Conservation (phyloP, 371 early-diverging fungal genomes). For the Mucor indicus region DNA sequence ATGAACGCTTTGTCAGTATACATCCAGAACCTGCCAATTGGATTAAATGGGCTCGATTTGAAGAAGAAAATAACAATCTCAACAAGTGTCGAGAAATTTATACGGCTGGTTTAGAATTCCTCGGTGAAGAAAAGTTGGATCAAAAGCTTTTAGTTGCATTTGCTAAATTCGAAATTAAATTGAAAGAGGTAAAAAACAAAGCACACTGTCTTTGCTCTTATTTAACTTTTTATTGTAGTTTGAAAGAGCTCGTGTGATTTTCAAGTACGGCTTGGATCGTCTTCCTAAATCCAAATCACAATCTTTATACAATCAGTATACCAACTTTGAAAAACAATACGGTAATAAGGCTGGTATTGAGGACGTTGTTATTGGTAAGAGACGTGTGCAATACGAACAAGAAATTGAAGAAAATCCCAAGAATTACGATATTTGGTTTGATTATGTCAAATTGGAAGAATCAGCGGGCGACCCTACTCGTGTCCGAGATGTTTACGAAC, state of each 20-base stretch:
- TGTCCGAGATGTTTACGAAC: constrained; percentile 92
- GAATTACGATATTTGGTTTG: constrained; percentile 96
- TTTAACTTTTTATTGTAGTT: constrained; percentile 26
- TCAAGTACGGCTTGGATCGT: constrained; percentile 88
- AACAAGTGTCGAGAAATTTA: constrained; percentile 83
- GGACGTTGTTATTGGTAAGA: constrained; percentile 82
- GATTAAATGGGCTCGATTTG: constrained; percentile 95
- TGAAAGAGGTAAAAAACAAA: constrained; percentile 64
- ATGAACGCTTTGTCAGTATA: constrained; percentile 82
- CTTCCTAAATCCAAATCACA: constrained; percentile 82
- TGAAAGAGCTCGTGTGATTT: constrained; percentile 94
- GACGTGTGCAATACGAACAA: constrained; percentile 88
- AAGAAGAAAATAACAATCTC: constrained; percentile 75
- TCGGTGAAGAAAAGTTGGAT: constrained; percentile 88
- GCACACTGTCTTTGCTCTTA: not conserved
- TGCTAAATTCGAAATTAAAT: constrained; percentile 91
- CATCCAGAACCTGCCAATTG: constrained; percentile 95
- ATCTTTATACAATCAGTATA: constrained; percentile 88
- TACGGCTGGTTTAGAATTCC: constrained; percentile 82
- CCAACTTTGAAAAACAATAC: constrained; percentile 94
- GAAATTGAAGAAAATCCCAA: constrained; percentile 74
- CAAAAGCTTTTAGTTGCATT: constrained; percentile 90
- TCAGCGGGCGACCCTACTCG: constrained; percentile 68
- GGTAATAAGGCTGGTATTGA: constrained; percentile 90
- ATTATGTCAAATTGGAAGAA: constrained; percentile 89